Evolutionary conservation across 106 monocot genomes (phyloP).

Genomic region (Posidonia australis): DNA sequence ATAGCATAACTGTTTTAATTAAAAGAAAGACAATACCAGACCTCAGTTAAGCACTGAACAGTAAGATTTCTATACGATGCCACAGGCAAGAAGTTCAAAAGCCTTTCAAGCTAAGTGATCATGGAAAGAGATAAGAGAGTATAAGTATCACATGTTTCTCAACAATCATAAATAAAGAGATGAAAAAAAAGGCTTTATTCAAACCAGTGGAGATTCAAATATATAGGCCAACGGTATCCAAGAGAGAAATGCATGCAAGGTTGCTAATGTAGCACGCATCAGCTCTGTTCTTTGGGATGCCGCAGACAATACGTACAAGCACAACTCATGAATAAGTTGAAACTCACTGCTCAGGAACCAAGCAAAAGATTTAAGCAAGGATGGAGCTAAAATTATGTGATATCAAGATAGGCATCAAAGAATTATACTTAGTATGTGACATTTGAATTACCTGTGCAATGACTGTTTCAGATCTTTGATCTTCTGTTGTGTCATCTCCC

Average conservation of each 20-base stretch:
- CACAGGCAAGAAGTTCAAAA: constrained; percentile 77
- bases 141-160: not conserved
- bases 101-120: constrained; percentile 62
- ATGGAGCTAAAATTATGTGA: not conserved
- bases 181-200: not conserved
- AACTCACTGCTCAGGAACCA: constrained; percentile 67
- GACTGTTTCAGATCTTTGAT: constrained; percentile 96
- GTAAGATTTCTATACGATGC: constrained; percentile 91
- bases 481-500: constrained; percentile 97
- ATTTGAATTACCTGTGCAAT: constrained; percentile 55
- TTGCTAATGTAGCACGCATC: constrained; percentile 81
- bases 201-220: constrained; percentile 93
- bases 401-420: not conserved
- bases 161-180: not conserved
- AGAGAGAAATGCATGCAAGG: constrained; percentile 95
- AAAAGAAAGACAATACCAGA: constrained; percentile 3
- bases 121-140: constrained; percentile 3
- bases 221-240: constrained; percentile 99
- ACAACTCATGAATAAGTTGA: constrained; percentile 96
- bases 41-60: constrained; percentile 98
- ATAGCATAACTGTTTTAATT: not conserved
- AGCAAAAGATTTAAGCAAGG: not conserved
- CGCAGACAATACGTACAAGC: constrained; percentile 85
- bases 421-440: not conserved
- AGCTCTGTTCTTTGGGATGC: constrained; percentile 95